A percentile compares a stretch with the other conserved stretches of the same genome.
Conservation (phyloP, 148 eudicot genomes). For the Gaultheria prostrata region DNA sequence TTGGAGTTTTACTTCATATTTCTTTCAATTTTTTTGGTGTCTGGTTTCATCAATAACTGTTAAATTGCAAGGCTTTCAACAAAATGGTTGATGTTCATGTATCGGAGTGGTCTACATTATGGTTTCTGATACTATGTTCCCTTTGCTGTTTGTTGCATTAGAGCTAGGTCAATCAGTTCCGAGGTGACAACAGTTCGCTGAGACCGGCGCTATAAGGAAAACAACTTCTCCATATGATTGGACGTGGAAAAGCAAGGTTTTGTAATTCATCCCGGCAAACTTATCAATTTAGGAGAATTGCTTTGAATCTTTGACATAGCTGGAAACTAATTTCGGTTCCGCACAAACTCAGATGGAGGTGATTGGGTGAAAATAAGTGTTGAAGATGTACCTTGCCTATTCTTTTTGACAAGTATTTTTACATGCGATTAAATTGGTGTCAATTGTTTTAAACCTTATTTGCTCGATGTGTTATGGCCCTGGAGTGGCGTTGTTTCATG, state of each 20-base stretch:
- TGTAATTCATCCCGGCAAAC: constrained; percentile 26
- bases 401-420: constrained; percentile 8
- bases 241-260: constrained; percentile 27
- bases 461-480: not conserved
- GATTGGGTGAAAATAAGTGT: constrained; percentile 12
- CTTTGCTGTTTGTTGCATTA: constrained; percentile 44
- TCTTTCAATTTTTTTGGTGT: not conserved
- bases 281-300: constrained; percentile 17
- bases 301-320: not conserved
- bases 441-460: not conserved
- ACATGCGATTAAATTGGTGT: not conserved
- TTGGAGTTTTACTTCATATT: not conserved
- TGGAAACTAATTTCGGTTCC: not conserved
- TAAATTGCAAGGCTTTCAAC: not conserved
- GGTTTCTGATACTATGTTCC: constrained; percentile 29
- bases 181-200: constrained; percentile 51
- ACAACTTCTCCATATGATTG: constrained; percentile 24
- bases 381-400: constrained; percentile 7
- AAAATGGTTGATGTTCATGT: not conserved
- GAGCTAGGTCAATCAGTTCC: constrained; percentile 88
- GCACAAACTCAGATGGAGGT: not conserved
- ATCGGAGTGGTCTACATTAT: not conserved
- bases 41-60: not conserved
- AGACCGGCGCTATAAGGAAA: constrained; percentile 14
- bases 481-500: not conserved